Percentiles rank a stretch among this genome's conserved stretches.
Evolutionary conservation across 768 basidiomycete genomes (phyloP).

Genomic region (Agaricus sinodeliciosus): DNA sequence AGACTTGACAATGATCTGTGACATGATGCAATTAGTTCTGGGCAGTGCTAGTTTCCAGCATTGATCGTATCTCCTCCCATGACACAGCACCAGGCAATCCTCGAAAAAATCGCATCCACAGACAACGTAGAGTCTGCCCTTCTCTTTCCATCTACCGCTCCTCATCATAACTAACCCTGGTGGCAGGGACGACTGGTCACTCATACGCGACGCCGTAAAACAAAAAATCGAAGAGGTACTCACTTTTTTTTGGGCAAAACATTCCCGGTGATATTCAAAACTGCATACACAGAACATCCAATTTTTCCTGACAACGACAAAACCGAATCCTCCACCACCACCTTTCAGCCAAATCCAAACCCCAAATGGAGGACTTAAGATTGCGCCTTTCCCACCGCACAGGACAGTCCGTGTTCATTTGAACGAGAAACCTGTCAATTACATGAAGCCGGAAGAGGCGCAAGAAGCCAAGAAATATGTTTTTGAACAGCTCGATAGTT

Average conservation of each 20-base stretch:
- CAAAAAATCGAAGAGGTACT: conserved; percentile 60
- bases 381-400: conserved; percentile 69
- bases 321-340: conserved; percentile 28
- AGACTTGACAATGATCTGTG: background rate
- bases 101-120: conserved; percentile 58
- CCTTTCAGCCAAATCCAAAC: conserved; percentile 37
- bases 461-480: conserved; percentile 48
- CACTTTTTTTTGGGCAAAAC: conserved; percentile 9
- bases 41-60: no score
- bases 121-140: conserved; percentile 55
- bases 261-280: conserved; percentile 8
- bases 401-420: conserved; percentile 41
- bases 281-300: conserved; percentile 42
- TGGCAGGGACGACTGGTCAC: conserved; percentile 60
- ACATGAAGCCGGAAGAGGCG: conserved; percentile 58
- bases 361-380: conserved; percentile 53
- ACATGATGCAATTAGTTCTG: background rate
- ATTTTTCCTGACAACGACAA: conserved; percentile 37
- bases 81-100: conserved; percentile 49
- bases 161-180: conserved; percentile 6
- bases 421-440: conserved; percentile 47
- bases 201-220: conserved; percentile 68
- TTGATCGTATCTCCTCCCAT: background rate
- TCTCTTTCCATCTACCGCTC: conserved; percentile 6
- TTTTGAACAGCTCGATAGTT: conserved; percentile 61